A percentile compares a stretch with the other conserved stretches of the same genome.
phyloP scores from a whole-genome alignment of 306 rosid species.

The Erythrophleum fordii region DNA sequence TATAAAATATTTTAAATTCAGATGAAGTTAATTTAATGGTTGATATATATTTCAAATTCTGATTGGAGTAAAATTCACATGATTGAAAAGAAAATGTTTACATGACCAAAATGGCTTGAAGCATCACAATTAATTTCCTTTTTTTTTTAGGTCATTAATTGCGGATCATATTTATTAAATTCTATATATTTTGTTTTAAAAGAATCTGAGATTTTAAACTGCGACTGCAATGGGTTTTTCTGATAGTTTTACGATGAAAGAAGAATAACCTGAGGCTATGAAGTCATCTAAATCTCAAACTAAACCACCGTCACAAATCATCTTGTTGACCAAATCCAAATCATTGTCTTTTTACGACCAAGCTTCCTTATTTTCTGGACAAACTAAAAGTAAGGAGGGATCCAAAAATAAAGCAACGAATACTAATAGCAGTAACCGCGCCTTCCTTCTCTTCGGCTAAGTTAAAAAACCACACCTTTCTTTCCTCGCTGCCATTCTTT shows the following conservation, averaged over 20 bases:
- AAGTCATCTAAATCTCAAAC: constrained; percentile 33
- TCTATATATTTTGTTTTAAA: no score
- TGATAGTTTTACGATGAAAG: constrained; percentile 4
- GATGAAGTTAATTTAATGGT: no score
- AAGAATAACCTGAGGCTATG: constrained; percentile 42
- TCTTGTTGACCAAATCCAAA: constrained; percentile 50
- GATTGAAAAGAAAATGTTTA: no score
- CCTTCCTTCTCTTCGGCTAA: not conserved
- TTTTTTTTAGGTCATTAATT: no score
- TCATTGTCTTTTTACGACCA: not conserved
- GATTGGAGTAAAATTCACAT: no score
- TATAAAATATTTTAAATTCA: no score
- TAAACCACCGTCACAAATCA: constrained; percentile 18
- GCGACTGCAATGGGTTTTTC: not conserved
- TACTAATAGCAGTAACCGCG: not conserved
- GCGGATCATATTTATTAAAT: no score
- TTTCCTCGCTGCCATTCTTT: constrained; percentile 25
- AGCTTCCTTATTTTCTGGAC: constrained; percentile 36
- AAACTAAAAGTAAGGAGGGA: constrained; percentile 42
- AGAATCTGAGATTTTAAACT: no score
- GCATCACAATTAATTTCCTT: no score
- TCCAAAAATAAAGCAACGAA: constrained; percentile 26
- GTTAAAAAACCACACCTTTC: constrained; percentile 26
- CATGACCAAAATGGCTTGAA: no score
- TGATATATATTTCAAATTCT: no score